Conservation (phyloP, 139 green algal genomes). For the Limnomonas spitsbergensis region DNA sequence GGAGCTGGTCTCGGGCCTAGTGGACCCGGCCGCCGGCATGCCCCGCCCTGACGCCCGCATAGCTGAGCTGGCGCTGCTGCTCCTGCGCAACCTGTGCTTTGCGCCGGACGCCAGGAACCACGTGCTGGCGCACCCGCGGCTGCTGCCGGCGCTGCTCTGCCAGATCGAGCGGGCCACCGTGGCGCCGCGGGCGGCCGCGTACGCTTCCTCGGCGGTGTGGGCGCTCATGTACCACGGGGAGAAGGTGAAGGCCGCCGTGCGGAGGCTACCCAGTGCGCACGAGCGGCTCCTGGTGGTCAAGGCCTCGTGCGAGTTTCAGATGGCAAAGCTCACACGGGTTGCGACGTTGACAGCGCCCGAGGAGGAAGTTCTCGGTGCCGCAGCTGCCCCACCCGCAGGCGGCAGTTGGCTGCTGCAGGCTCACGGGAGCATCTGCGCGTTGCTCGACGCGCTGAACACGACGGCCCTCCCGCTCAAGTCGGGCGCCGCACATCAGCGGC, state of each 20-base stretch:
- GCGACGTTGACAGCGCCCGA: no score
- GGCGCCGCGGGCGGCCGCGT: constrained; percentile 27
- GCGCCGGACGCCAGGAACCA: constrained; percentile 41
- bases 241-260: constrained; percentile 34
- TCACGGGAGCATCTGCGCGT: no score
- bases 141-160: constrained; percentile 50
- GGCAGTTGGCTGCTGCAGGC: no score
- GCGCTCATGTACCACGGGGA: constrained; percentile 50
- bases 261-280: not conserved
- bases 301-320: constrained; percentile 6
- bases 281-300: not conserved
- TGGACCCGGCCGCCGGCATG: not conserved
- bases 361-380: no score
- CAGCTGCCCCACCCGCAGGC: no score
- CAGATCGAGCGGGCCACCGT: constrained; percentile 31
- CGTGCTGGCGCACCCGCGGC: constrained; percentile 38
- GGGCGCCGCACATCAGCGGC: no score
- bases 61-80: constrained; percentile 27
- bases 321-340: no score
- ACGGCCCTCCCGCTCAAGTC: no score
- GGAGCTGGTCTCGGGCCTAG: constrained; percentile 25
- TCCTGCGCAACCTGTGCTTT: constrained; percentile 61
- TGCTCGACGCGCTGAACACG: no score
- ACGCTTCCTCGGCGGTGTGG: constrained; percentile 49
- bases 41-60: not conserved